Conservation (phyloP, 1,284 basidiomycete genomes). For the Blastosporella zonata region DNA sequence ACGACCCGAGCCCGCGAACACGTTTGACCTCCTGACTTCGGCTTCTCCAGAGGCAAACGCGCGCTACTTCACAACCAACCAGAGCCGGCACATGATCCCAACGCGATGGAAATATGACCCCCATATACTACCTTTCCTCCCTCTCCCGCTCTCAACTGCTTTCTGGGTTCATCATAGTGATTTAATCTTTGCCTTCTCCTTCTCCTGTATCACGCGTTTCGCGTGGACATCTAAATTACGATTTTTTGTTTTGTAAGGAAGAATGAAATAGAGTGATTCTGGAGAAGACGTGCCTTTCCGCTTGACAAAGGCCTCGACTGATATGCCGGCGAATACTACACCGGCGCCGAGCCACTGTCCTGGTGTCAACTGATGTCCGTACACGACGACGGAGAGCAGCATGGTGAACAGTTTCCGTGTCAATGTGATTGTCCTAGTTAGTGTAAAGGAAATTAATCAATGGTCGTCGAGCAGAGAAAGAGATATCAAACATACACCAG, state of each 20-base stretch:
- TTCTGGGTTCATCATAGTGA: constrained; percentile 41
- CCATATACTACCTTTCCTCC: constrained; percentile 6
- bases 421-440: constrained; percentile 83
- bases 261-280: background rate
- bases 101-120: constrained; percentile 50
- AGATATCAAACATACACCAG: constrained; percentile 64
- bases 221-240: constrained; percentile 63
- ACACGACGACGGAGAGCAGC: constrained; percentile 92
- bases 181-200: constrained; percentile 79
- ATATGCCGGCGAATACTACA: constrained; percentile 92
- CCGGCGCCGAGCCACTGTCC: constrained; percentile 92
- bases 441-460: constrained; percentile 9
- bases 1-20: constrained; percentile 1
- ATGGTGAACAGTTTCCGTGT: constrained; percentile 99
- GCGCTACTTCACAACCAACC: constrained; percentile 34
- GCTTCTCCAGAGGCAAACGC: constrained; percentile 44
- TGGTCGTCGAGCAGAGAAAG: background rate
- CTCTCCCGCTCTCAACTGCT: background rate
- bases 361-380: constrained; percentile 79
- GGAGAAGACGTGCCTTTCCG: constrained; percentile 57
- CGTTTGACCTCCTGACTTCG: constrained; percentile 1
- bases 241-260: constrained; percentile 5
- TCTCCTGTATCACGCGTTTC: constrained; percentile 75
- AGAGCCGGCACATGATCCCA: constrained; percentile 34
- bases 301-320: constrained; percentile 89